Percentiles rank a stretch among this genome's conserved stretches.
phyloP scores from a whole-genome alignment of 2,329 filamentous ascomycete genomes.

The Juglanconis oblonga region DNA sequence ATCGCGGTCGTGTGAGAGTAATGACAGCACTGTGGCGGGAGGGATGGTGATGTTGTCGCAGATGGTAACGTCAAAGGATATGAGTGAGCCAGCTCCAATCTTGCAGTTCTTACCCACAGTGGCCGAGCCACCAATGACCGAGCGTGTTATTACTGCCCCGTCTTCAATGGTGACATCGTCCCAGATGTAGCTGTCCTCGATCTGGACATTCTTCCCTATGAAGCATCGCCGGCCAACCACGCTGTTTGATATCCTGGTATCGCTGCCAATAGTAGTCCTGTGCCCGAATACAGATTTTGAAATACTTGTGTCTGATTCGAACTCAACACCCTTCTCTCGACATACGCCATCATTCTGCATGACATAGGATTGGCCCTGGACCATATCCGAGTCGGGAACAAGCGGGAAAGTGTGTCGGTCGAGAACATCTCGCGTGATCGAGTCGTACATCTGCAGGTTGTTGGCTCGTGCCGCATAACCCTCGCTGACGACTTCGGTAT shows the following conservation, averaged over 20 bases:
- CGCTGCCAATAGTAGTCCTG: slow-evolving; percentile 71
- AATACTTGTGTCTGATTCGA: slow-evolving; percentile 70
- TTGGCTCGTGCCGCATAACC: slow-evolving; percentile 84
- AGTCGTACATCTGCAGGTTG: slow-evolving; percentile 86
- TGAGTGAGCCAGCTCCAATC: slow-evolving; percentile 68
- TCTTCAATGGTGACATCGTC: slow-evolving; percentile 78
- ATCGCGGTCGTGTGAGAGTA: slow-evolving; percentile 36
- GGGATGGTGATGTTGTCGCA: slow-evolving; percentile 55
- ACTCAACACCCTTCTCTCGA: slow-evolving; percentile 72
- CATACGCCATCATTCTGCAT: slow-evolving; percentile 68
- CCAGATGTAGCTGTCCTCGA: slow-evolving; percentile 85
- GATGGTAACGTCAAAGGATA: slow-evolving; percentile 77
- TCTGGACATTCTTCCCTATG: slow-evolving; percentile 78
- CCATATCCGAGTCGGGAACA: slow-evolving; percentile 82
- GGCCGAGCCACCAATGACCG: slow-evolving; percentile 73
- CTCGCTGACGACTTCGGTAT: slow-evolving; percentile 78
- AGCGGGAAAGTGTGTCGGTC: slow-evolving; percentile 85
- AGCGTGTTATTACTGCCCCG: slow-evolving; percentile 64
- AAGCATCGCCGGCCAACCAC: slow-evolving; percentile 81
- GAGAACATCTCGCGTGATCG: slow-evolving; percentile 83
- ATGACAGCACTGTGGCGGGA: slow-evolving; percentile 32
- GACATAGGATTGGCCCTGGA: slow-evolving; percentile 74
- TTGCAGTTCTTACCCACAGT: slow-evolving; percentile 68
- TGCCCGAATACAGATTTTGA: slow-evolving; percentile 73
- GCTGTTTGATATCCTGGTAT: slow-evolving; percentile 68